Base-by-base conservation (phyloP, 768 basidiomycete species). In the Russula sp. region DNA sequence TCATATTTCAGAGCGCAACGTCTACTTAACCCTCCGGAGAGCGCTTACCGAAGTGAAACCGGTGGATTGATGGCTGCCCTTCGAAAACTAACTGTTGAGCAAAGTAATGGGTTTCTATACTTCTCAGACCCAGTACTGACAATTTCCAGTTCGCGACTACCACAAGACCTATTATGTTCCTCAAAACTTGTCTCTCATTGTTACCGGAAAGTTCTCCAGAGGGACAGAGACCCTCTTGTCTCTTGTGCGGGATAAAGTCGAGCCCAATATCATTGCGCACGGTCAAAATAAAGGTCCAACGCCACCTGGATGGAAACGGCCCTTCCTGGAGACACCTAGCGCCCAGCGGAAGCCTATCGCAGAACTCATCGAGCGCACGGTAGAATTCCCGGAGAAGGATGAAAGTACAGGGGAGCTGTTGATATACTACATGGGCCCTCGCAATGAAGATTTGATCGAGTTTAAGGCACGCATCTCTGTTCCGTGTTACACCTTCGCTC, bases 341-440 rank as follows among this genome's bases (percentile, higher is more conserved):
- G 85, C 88, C 7, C 74, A 75, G n/a, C 78, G 86, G 26, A 77
- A 76, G 42, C 79, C 80, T 8, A 82, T 90, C 22, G 71, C 79
- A 40, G 69, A 78, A 51, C 83, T 85, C 4, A 73, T 79, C 49
- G 85, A 81, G 64, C 83, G 89, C 65, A 78, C 80, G 0, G 86
- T 98, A 20, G 92, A 95, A 71, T 99, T 99, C 72, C 96, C 97
- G 13, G 97, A 98, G 77, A 87, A 92, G 74, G 95, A 98, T 70
- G 96, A 98, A 78, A 90, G 89, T 64, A 84, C 93, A 70, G 96
- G 97, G 40, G 94, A 98, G 77, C 72, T 98, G 8, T 76, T 82
- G 22, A 81, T 98, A 54, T 81, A 78, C 40, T 94, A 87, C 75
- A 78, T 89, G 63, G 96, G 95, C 5, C 91, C 92, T n/a, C 72